These are phyloP conservation scores for Saccharomyces hybrid DNA, from an alignment of 1,139 yeast species.

Conservation along the genomic window DNA sequence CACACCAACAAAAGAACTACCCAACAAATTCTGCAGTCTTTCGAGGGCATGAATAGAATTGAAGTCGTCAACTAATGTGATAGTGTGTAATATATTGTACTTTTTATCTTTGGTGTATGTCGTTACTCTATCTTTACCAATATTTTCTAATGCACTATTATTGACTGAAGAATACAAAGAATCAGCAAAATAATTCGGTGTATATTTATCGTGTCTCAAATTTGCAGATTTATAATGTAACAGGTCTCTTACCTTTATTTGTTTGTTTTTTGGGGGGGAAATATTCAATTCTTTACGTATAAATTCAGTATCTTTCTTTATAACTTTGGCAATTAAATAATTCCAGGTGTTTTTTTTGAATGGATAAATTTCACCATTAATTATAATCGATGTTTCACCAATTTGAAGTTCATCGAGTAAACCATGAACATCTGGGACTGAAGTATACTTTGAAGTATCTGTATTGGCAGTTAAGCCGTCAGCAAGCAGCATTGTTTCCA, in stretches of 20 bases:
- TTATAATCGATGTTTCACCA: slow-evolving; percentile 46
- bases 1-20: slow-evolving; percentile 23
- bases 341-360: slow-evolving; percentile 31
- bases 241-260: slow-evolving; percentile 24
- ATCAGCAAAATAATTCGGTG: slow-evolving; percentile 30
- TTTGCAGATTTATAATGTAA: slow-evolving; percentile 26
- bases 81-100: slow-evolving; percentile 25
- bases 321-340: slow-evolving; percentile 27
- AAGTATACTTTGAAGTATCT: neutral
- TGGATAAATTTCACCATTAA: slow-evolving; percentile 62
- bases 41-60: slow-evolving; percentile 15
- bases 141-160: slow-evolving; percentile 9
- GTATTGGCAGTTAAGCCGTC: neutral
- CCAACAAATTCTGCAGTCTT: slow-evolving; percentile 17
- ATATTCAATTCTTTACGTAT: slow-evolving; percentile 20
- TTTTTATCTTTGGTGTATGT: slow-evolving; percentile 11
- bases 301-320: slow-evolving; percentile 26
- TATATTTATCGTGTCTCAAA: slow-evolving; percentile 22
- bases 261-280: slow-evolving; percentile 4
- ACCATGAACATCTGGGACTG: slow-evolving; percentile 19
- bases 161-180: slow-evolving; percentile 23
- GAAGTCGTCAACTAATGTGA: slow-evolving; percentile 29
- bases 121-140: slow-evolving; percentile 12
- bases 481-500: slow-evolving; percentile 21
- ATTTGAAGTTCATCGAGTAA: slow-evolving; percentile 41